Percentiles rank a stretch among this genome's conserved stretches.
These are phyloP conservation scores for Pulveroboletus sp. DNA, from an alignment of 768 basidiomycete species.

Conservation along the genomic window DNA sequence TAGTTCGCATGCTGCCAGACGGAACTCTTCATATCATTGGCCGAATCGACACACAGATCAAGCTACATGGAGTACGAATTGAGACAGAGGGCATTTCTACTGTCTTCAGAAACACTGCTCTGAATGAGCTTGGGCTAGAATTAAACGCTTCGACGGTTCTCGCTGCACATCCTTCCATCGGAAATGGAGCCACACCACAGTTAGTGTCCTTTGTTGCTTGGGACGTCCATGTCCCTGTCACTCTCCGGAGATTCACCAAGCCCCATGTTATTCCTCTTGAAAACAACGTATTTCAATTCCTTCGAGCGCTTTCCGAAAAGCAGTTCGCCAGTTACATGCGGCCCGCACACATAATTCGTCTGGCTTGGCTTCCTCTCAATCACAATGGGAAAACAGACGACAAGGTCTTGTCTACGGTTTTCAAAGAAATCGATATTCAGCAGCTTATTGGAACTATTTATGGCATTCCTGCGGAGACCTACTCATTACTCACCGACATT, in stretches of 20 bases:
- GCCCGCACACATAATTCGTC: conserved; percentile 44
- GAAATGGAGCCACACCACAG: conserved; percentile 32
- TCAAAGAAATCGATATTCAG: conserved; percentile 20
- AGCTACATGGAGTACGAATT: conserved; percentile 50
- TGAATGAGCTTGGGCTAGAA: conserved; percentile 12
- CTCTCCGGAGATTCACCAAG: conserved; percentile 33
- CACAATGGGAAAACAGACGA: conserved; percentile 33
- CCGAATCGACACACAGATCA: conserved; percentile 49
- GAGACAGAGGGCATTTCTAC: conserved; percentile 50
- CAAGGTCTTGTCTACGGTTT: conserved; percentile 26
- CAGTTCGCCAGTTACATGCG: conserved; percentile 50
- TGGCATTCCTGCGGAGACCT: neutral
- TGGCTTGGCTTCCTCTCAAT: conserved; percentile 46
- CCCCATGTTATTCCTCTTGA: conserved; percentile 28
- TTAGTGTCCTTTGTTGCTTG: conserved; percentile 45
- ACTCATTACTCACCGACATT: conserved; percentile 14
- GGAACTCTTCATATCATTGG: conserved; percentile 45
- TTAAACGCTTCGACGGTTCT: conserved; percentile 42
- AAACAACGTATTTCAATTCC: conserved; percentile 25
- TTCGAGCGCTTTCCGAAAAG: conserved; percentile 33
- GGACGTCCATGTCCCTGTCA: conserved; percentile 33
- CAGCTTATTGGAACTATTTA: conserved; percentile 14
- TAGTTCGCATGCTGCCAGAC: conserved; percentile 48
- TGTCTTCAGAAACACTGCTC: conserved; percentile 29
- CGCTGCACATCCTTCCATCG: conserved; percentile 40